Base-by-base conservation (phyloP, 208 protist genomes). In the Trypanosoma theileri region DNA sequence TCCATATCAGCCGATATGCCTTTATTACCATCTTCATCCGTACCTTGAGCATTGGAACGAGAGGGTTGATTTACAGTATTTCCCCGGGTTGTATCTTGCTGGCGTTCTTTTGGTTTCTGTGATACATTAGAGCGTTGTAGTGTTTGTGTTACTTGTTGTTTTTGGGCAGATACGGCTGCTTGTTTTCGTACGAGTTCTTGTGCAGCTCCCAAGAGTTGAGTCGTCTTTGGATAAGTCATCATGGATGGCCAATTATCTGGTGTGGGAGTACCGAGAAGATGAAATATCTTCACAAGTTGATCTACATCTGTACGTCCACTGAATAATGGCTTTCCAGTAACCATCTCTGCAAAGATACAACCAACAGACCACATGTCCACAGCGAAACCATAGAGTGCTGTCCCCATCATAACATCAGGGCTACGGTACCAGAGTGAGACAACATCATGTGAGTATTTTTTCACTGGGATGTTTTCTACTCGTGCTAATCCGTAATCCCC, bases 351-450 rank as follows among this genome's bases (percentile, higher is more conserved):
- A 75, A 98, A 97, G 40, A 98, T 98, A 60, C 92, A 96, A 12
- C 96, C 95, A 72, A 97, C 76, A 11, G 93, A 94, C 95, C 94
- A 98, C 24, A 98, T 89, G 61, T 98, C 96, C 12, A 98, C 88
- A 7, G 90, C 69, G 64, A 83, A 85, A 35, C 77, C 81, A 71
- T 97, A 95, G 31, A 94, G 70, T 17, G 84, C 79, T 3, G 80
- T 84, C 14, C 93, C 91, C 70, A 98, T 83, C 41, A 98, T 70
- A 13, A 96, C 85, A 74, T 98, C 97, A 19, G 97, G 97, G 22
- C 87, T 86, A 59, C 95, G 87, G 69, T 98, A 98, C 95, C 96
- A 98, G 63, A 98, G 68, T 50, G 97, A 98, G 22, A 96, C 92
- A 35, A 88, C 94, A 63, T 96, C 91, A 60, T 96, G 93, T 42